phyloP scores from a whole-genome alignment of 2,329 filamentous ascomycete species.

The Xylariales sp. region DNA sequence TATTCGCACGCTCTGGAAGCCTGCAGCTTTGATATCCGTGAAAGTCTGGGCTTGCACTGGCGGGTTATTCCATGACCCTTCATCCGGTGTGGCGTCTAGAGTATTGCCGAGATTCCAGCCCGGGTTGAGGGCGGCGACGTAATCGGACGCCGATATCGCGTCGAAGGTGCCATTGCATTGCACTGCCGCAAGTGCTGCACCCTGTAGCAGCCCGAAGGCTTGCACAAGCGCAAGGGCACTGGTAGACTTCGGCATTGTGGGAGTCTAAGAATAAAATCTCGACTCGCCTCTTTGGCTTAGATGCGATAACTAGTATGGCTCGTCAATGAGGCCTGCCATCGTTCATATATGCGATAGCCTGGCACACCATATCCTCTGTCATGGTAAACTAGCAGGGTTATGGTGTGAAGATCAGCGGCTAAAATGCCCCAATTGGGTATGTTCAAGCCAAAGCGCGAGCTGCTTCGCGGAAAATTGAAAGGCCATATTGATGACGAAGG shows the following conservation, averaged over 20 bases:
- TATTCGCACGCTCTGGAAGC: conserved; percentile 68
- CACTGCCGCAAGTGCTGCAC: conserved; percentile 19
- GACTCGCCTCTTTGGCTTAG: neutral
- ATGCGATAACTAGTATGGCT: neutral
- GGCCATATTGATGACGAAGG: neutral
- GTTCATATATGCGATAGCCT: conserved; percentile 15
- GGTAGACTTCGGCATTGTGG: conserved; percentile 12
- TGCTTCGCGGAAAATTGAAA: conserved; percentile 35
- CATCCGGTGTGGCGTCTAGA: conserved; percentile 65
- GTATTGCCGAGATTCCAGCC: conserved; percentile 73
- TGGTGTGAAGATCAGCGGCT: conserved; percentile 4
- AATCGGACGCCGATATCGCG: conserved; percentile 59
- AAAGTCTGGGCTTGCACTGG: conserved; percentile 63
- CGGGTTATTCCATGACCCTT: conserved; percentile 69
- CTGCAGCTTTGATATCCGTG: conserved; percentile 61
- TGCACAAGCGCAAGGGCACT: conserved; percentile 8
- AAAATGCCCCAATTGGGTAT: neutral
- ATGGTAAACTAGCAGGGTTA: neutral
- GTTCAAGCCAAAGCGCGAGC: neutral
- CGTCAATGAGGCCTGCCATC: neutral
- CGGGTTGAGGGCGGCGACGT: conserved; percentile 60
- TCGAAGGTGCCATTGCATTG: conserved; percentile 57
- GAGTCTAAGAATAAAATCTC: neutral
- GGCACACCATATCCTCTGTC: neutral
- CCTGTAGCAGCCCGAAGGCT: conserved; percentile 22